Conservation (phyloP, 2,329 filamentous ascomycete species). For the Annulohypoxylon truncatum region DNA sequence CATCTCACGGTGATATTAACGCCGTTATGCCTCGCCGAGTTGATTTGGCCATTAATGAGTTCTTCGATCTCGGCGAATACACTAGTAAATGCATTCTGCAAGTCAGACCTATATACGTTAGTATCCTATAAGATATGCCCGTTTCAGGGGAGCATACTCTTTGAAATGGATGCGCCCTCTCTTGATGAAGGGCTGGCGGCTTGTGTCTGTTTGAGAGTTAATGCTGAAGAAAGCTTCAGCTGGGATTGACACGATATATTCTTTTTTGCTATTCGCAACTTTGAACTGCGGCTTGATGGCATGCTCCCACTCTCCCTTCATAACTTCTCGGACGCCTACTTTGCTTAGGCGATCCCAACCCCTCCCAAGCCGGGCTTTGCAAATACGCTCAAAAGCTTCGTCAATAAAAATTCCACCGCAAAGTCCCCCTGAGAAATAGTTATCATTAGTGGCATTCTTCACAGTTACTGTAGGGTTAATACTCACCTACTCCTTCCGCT, state of each 20-base stretch:
- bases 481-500: constrained; percentile 5
- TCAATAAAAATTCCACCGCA: constrained; percentile 17
- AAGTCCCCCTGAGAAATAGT: not conserved
- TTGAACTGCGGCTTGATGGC: constrained; percentile 14
- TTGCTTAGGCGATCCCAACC: constrained; percentile 1
- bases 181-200: not conserved
- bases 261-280: not conserved
- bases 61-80: not conserved
- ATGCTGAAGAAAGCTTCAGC: constrained; percentile 1
- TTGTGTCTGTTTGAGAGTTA: not conserved
- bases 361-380: constrained; percentile 12
- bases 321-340: not conserved
- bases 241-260: constrained; percentile 8
- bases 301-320: constrained; percentile 16
- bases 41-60: constrained; percentile 5
- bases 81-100: not conserved
- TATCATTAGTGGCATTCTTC: not conserved
- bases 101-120: not conserved
- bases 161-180: constrained; percentile 4
- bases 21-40: not conserved
- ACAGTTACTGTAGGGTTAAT: not conserved
- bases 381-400: constrained; percentile 5
- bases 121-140: not conserved
- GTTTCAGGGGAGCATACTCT: not conserved
- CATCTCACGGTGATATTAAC: not conserved